Evolutionary conservation across 306 rosid genomes (phyloP).

Genomic region (Pyrus pyrifolia): DNA sequence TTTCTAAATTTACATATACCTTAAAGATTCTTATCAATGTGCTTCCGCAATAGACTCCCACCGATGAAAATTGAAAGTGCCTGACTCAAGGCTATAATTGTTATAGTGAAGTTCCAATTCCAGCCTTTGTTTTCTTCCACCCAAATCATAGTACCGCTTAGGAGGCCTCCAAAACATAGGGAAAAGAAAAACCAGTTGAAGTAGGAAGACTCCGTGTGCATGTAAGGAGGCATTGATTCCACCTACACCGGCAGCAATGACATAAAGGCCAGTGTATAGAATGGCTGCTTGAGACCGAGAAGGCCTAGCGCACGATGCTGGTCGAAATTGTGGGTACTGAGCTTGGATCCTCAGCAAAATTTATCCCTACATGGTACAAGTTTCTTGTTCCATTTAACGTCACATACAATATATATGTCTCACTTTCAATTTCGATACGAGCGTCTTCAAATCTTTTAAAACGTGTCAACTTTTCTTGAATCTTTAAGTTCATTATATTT

Average conservation of each 20-base stretch:
- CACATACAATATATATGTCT: neutral
- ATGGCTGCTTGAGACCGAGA: conserved; percentile 13
- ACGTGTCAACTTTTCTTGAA: too few relatives aligned
- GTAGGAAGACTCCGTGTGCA: conserved; percentile 41
- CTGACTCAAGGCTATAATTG: conserved; percentile 9
- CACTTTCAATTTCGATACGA: too few relatives aligned
- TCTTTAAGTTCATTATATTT: too few relatives aligned
- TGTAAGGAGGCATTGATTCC: conserved; percentile 31
- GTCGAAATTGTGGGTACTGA: neutral
- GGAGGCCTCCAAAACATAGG: conserved; percentile 16
- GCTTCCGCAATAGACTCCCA: conserved; percentile 23
- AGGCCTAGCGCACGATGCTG: neutral
- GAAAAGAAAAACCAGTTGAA: conserved; percentile 40
- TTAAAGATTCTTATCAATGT: conserved; percentile 23
- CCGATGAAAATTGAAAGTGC: conserved; percentile 13
- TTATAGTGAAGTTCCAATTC: conserved; percentile 21
- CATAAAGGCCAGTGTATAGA: conserved; percentile 24
- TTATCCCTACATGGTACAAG: conserved; percentile 11
- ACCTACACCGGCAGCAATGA: conserved; percentile 22
- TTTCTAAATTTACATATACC: neutral
- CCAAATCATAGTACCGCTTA: conserved; percentile 33
- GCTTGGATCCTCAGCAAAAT: conserved; percentile 32
- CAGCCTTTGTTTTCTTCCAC: conserved; percentile 31
- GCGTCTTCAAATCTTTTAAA: too few relatives aligned
- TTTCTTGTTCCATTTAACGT: neutral